Evolutionary conservation across 2,329 filamentous ascomycete species (phyloP), one percentile per base, ranked within the genome.

Genomic region (Mycocentrospora acerina): DNA sequence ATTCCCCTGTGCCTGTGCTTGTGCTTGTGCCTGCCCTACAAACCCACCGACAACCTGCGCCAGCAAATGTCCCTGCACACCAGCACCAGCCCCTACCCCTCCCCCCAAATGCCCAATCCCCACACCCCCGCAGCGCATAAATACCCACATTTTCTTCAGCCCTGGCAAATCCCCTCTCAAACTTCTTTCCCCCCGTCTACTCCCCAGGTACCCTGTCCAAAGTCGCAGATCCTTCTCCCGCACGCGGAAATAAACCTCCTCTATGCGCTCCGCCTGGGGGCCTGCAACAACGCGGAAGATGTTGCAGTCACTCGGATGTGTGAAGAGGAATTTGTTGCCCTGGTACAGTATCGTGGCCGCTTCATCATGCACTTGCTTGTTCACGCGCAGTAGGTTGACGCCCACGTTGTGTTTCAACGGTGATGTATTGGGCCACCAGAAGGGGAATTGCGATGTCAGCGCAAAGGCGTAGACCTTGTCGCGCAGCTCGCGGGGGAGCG

Each of bases 221-320:
- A 68, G 46, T 16, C 59, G 48, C 22, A 69, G 45, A 32, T 69
- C 66, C 24, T 59, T 59, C 29, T 68, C 64, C 26, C 59, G 58
- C 29, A 69, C 62, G 19, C 62, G 60, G 19, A 69, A 56, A 40
- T 59, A 62, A 4, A 67, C 58, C 8, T 48, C 55, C 18, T 51
- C 51, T 10, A 68, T 60, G 31, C 48, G 42, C 13, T 46, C 37
- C 4, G 62, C 58, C 28, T 51, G 54, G 6, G 54, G 54, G 8
- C 62, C 59, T 11, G 61, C 40, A 16, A 66, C 47, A 29, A 67
- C 53, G 43, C 64, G 58, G 47, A 69, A 69, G 45, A 69, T 62
- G 51, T 64, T 69, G 47, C 60, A 65, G 40, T 69, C 66, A 33
- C 58, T 64, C 6, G 66, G 66, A 35, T 69, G 66, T 4, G 53